A percentile compares a stretch with the other conserved stretches of the same genome.
phyloP scores from a whole-genome alignment of 257 asterid genomes.

The Forsythia viridissima region DNA sequence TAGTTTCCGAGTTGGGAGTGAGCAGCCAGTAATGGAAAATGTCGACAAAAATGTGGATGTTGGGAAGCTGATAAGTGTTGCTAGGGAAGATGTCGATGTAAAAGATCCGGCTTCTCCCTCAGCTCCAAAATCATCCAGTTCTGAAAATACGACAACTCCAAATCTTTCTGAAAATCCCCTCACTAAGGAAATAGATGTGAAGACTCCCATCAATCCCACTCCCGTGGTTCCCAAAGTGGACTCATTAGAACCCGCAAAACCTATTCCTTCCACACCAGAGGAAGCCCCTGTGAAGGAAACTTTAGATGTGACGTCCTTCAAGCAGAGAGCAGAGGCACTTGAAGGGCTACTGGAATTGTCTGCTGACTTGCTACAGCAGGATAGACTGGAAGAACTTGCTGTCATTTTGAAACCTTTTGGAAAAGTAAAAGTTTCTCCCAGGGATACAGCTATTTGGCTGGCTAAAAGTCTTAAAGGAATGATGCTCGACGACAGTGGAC shows the following conservation, averaged over 20 bases:
- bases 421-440: slow-evolving; percentile 88
- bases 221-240: slow-evolving; percentile 28
- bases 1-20: slow-evolving; percentile 61
- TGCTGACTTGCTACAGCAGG: slow-evolving; percentile 88
- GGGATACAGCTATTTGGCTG: slow-evolving; percentile 97
- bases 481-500: slow-evolving; percentile 79
- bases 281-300: slow-evolving; percentile 62
- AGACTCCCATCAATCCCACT: slow-evolving; percentile 27
- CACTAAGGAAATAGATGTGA: slow-evolving; percentile 54
- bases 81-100: slow-evolving; percentile 47
- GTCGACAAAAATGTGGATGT: slow-evolving; percentile 39
- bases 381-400: slow-evolving; percentile 78
- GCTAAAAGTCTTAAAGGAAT: slow-evolving; percentile 94
- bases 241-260: slow-evolving; percentile 37
- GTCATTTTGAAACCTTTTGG: slow-evolving; percentile 92
- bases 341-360: slow-evolving; percentile 92
- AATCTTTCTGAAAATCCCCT: slow-evolving; percentile 36
- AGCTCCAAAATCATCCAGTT: slow-evolving; percentile 32
- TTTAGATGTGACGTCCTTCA: slow-evolving; percentile 71
- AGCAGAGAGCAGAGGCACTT: slow-evolving; percentile 96
- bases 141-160: slow-evolving; percentile 33
- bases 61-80: slow-evolving; percentile 51
- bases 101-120: slow-evolving; percentile 36
- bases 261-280: slow-evolving; percentile 33
- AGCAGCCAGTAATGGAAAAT: slow-evolving; percentile 46